Conservation (phyloP, 2,329 filamentous ascomycete genomes). For the Beauveria sp. region DNA sequence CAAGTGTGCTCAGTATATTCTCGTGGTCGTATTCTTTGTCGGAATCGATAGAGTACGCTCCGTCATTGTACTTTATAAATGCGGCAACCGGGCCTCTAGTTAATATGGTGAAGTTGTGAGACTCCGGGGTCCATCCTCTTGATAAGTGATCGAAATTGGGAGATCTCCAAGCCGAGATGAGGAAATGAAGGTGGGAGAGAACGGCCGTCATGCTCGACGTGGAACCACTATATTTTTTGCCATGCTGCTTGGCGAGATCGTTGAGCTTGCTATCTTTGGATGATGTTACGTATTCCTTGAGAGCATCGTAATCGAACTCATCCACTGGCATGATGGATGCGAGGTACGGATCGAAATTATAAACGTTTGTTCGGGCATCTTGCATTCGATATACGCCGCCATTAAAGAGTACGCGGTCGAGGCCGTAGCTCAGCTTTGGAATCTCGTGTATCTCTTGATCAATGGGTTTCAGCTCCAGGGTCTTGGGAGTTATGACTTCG, state of each 20-base stretch:
- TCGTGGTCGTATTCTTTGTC: slow-evolving; percentile 85
- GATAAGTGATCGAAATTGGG: slow-evolving; percentile 63
- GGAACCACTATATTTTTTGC: slow-evolving; percentile 82
- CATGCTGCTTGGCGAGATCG: slow-evolving; percentile 55
- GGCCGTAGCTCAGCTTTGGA: slow-evolving; percentile 61
- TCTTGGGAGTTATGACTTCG: slow-evolving; percentile 20
- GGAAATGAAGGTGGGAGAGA: slow-evolving; percentile 84
- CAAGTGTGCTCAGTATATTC: slow-evolving; percentile 83
- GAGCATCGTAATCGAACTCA: slow-evolving; percentile 84
- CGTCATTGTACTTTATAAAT: slow-evolving; percentile 75
- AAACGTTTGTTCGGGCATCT: slow-evolving; percentile 79
- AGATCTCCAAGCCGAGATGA: slow-evolving; percentile 75
- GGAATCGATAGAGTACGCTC: slow-evolving; percentile 87
- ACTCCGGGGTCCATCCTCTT: slow-evolving; percentile 53
- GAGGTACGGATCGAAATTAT: slow-evolving; percentile 95
- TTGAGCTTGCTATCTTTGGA: slow-evolving; percentile 71
- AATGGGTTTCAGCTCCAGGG: slow-evolving; percentile 23
- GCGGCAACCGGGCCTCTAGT: slow-evolving; percentile 67
- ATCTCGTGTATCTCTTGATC: slow-evolving; percentile 30
- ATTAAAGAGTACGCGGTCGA: slow-evolving; percentile 93
- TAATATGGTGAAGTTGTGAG: slow-evolving; percentile 62
- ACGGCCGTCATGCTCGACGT: slow-evolving; percentile 93
- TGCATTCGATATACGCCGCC: slow-evolving; percentile 86
- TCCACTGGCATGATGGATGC: slow-evolving; percentile 85
- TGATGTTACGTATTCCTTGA: slow-evolving; percentile 85